phyloP scores from a whole-genome alignment of 1,139 yeast genomes.

The Suhomyces wounanorum region DNA sequence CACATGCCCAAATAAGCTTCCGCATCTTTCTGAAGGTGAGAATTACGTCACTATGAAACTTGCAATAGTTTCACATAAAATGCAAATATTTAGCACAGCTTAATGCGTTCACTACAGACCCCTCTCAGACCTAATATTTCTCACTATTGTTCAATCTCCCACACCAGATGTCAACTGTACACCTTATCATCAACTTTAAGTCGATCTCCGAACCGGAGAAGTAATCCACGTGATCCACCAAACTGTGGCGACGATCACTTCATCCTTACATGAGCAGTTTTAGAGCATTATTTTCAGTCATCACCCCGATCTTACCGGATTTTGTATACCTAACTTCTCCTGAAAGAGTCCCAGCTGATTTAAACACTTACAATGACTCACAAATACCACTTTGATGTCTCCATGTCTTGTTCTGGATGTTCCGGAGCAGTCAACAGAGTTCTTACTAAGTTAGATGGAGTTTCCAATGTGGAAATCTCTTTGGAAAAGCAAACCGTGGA shows the following conservation, averaged over 20 bases:
- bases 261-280: not conserved
- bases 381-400: slow-evolving; percentile 73
- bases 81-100: too few relatives aligned
- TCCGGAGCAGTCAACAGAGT: slow-evolving; percentile 85
- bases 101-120: too few relatives aligned
- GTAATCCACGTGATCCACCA: not conserved
- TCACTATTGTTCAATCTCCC: too few relatives aligned
- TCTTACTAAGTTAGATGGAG: slow-evolving; percentile 71
- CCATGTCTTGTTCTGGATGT: slow-evolving; percentile 87
- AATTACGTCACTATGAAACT: not conserved
- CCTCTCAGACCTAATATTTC: not conserved
- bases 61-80: not conserved
- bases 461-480: slow-evolving; percentile 68
- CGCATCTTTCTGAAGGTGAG: not conserved
- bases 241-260: not conserved
- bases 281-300: not conserved
- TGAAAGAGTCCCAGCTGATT: not conserved
- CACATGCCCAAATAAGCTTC: too few relatives aligned
- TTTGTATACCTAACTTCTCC: not conserved
- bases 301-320: not conserved
- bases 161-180: not conserved
- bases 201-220: not conserved
- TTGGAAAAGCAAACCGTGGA: slow-evolving; percentile 81
- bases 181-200: not conserved
- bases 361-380: slow-evolving; percentile 39